A percentile compares a stretch with the other conserved stretches of the same genome.
Conservation (phyloP, 768 basidiomycete species). For the Termitomyces heimii region DNA sequence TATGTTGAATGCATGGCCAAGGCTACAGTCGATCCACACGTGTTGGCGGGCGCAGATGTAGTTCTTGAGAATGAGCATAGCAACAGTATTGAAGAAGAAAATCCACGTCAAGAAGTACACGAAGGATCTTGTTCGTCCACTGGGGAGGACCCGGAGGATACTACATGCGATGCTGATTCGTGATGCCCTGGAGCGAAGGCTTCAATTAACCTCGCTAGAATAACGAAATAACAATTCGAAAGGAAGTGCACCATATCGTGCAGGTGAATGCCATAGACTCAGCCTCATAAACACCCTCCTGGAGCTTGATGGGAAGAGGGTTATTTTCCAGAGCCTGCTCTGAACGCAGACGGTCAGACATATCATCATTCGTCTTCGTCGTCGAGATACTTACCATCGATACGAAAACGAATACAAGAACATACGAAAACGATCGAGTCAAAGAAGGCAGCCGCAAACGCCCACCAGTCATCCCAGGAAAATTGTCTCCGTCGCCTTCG, state of each 20-base stretch:
- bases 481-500: conserved; percentile 7
- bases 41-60: conserved; percentile 8
- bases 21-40: conserved; percentile 8
- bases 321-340: not conserved
- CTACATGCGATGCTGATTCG: conserved; percentile 17
- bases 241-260: conserved; percentile 12
- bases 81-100: conserved; percentile 5
- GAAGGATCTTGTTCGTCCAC: conserved; percentile 3
- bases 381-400: conserved; percentile 2
- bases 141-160: conserved; percentile 12
- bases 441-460: conserved; percentile 6
- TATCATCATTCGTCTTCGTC: not conserved
- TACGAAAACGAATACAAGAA: conserved; percentile 1
- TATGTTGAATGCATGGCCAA: conserved; percentile 5
- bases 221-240: not conserved
- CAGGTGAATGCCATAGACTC: conserved; percentile 11
- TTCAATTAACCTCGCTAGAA: not conserved
- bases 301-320: not conserved
- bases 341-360: not conserved
- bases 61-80: conserved; percentile 10
- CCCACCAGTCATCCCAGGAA: conserved; percentile 13
- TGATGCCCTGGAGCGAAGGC: conserved; percentile 11
- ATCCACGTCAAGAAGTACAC: not conserved
- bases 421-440: conserved; percentile 8
- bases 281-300: not conserved